These are phyloP conservation scores for Cutaneotrichosporon dermatis DNA, from an alignment of 1,284 basidiomycete genomes.

Conservation along the genomic window DNA sequence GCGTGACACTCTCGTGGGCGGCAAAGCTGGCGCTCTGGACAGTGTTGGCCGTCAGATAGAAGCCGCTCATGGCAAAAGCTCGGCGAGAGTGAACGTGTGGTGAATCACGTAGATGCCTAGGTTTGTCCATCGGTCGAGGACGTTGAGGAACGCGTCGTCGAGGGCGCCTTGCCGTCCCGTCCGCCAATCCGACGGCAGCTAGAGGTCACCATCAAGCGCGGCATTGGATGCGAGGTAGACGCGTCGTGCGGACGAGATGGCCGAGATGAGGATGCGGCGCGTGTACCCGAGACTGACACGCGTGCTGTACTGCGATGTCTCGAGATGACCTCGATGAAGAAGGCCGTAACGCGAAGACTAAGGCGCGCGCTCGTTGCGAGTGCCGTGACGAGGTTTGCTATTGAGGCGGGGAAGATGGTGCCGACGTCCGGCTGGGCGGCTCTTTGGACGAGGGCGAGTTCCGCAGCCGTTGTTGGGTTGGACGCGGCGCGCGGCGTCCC, in stretches of 20 bases:
- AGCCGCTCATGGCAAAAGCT: conserved; percentile 55
- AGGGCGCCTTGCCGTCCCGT: neutral
- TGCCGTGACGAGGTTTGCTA: conserved; percentile 48
- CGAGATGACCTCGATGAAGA: conserved; percentile 51
- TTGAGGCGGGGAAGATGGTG: conserved; percentile 45
- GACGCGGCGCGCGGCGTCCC: neutral
- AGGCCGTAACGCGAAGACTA: conserved; percentile 43
- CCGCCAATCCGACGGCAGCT: neutral
- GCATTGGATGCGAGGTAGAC: conserved; percentile 42
- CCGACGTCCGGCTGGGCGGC: conserved; percentile 6
- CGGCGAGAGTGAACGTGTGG: conserved; percentile 53
- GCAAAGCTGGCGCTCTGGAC: conserved; percentile 45
- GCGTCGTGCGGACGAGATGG: conserved; percentile 46
- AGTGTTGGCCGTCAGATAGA: conserved; percentile 50
- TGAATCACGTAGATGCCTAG: conserved; percentile 55
- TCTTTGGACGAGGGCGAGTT: neutral
- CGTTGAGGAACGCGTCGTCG: conserved; percentile 45
- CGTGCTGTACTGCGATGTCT: conserved; percentile 38
- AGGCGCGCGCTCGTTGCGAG: conserved; percentile 46
- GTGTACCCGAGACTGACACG: conserved; percentile 44
- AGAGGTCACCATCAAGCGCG: conserved; percentile 26
- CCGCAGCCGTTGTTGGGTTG: neutral
- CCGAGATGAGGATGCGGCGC: conserved; percentile 46
- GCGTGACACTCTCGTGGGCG: conserved; percentile 52
- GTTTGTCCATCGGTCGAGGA: conserved; percentile 54